Base-by-base conservation (phyloP, 768 basidiomycete species). In the Chalciporus piperatus region DNA sequence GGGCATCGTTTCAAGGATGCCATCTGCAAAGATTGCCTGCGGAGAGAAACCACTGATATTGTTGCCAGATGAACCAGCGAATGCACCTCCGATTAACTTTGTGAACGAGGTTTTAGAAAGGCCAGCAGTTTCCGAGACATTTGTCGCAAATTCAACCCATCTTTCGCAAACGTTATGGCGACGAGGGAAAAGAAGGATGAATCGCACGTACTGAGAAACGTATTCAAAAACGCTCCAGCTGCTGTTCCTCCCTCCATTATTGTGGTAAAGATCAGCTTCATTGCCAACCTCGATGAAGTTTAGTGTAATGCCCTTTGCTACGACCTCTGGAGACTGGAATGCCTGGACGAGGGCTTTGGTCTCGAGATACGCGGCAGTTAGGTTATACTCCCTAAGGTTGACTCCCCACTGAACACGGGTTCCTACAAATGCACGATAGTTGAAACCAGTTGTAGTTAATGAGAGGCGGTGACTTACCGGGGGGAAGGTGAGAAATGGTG, bases 381-480 rank as follows among this genome's bases (percentile, higher is more conserved):
- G 25, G 55, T 82, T 82, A 41, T 72, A 64, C 49, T 68, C 62
- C 6, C 82, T 83, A n/a, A 87, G 67, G 64, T 88, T 87, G 42
- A 87, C 70, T 13, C 84, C 85, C 83, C 83, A 87, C 13, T 73
- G 80, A 55, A 87, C 81, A 45, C 75, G 77, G 10, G 83, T 84
- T 22, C 77, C 83, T 83, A 56, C 46, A 22, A 32, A n/a, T 17
- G n/a, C 7, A 32, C 8, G 11, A 27, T 16, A 35, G 38, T 19
- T n/a, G 6, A 35, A 43, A 38, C 35, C 17, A 27, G 17, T 14
- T 9, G 46, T 40, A 33, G 19, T 25, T 27, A n/a, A 42, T 20
- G 10, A 9, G 28, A 53, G 17, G 23, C 10, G 20, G 41, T 25
- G 35, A 55, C 69, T 46, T 60, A 77, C 82, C 73, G 5, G 67